Conservation (phyloP, 169 alveolate genomes). For the Plasmodium chabaudi region DNA sequence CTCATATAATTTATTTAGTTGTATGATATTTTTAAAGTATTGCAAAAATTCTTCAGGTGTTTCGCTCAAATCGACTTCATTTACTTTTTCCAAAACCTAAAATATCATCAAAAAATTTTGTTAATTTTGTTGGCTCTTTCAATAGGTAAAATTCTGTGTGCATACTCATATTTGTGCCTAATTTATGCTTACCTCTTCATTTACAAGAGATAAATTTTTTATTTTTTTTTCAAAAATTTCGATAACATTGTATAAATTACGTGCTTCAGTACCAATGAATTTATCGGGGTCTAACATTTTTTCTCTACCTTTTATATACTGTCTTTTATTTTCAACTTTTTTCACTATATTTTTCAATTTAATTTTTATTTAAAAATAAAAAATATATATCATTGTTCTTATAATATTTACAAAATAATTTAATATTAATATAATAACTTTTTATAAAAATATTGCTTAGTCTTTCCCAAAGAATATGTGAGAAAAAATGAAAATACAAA, state of each 20-base stretch:
- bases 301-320: not conserved
- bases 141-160: not conserved
- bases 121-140: no score
- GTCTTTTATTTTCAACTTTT: not conserved
- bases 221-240: slow-evolving; percentile 59
- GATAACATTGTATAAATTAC: slow-evolving; percentile 40
- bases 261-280: slow-evolving; percentile 52
- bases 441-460: no score
- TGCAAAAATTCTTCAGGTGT: slow-evolving; percentile 39
- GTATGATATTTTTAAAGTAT: slow-evolving; percentile 53
- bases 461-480: no score
- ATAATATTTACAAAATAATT: no score
- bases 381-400: no score
- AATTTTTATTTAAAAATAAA: no score
- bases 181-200: slow-evolving; percentile 50
- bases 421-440: no score
- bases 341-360: no score
- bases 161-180: not conserved
- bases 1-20: slow-evolving; percentile 67
- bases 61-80: slow-evolving; percentile 6
- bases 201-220: slow-evolving; percentile 34
- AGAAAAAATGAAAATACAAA: no score
- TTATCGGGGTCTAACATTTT: slow-evolving; percentile 6
- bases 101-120: not conserved
- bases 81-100: slow-evolving; percentile 58